These are phyloP conservation scores for Moniliophthora roreri DNA, from an alignment of 1,284 basidiomycete species.

Conservation along the genomic window DNA sequence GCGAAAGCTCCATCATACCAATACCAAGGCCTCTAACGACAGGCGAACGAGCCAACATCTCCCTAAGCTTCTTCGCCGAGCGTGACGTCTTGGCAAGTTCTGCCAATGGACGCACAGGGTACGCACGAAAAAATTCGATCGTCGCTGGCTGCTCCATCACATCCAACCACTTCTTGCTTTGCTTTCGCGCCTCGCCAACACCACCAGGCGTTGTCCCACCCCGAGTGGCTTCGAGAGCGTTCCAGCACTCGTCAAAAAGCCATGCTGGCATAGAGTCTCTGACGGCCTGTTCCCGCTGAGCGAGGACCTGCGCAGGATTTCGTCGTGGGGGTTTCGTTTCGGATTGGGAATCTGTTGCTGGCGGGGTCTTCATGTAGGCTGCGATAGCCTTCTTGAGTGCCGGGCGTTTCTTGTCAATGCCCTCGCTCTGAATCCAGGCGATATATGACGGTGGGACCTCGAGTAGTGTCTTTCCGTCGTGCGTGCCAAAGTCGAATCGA, in stretches of 20 bases:
- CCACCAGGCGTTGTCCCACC: neutral
- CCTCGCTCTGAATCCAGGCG: neutral
- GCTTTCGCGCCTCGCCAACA: neutral
- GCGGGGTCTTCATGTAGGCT: neutral
- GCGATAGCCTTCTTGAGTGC: neutral
- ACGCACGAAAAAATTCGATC: neutral
- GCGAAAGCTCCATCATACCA: neutral
- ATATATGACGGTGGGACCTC: conserved; percentile 4
- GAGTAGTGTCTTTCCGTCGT: neutral
- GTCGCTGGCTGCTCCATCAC: neutral
- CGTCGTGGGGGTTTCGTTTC: neutral
- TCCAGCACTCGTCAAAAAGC: conserved; percentile 2
- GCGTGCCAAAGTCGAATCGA: conserved; percentile 1
- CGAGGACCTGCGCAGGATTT: neutral
- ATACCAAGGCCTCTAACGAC: neutral
- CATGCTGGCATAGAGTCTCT: neutral
- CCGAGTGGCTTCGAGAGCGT: neutral
- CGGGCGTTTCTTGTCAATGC: neutral
- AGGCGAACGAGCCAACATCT: neutral
- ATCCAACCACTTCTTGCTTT: neutral
- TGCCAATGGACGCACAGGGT: neutral
- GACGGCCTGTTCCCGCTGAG: neutral
- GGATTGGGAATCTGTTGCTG: neutral
- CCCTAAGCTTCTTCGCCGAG: neutral
- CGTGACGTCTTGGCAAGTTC: neutral